These are phyloP conservation scores for Hyaloscypha bicolor DNA, from an alignment of 495 filamentous ascomycete species.

Conservation along the genomic window DNA sequence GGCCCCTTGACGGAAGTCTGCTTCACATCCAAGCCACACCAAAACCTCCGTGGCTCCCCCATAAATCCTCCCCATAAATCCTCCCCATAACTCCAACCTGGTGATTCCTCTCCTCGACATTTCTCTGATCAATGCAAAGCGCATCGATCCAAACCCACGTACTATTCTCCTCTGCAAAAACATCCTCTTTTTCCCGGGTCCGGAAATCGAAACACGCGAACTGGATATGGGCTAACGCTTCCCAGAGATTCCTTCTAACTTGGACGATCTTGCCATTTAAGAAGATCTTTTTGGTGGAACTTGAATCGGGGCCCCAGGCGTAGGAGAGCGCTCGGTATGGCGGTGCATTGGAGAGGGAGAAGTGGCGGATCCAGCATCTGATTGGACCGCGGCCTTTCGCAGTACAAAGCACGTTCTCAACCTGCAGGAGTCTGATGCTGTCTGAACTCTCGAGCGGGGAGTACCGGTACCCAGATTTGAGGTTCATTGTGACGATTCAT, in stretches of 20 bases:
- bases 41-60: background rate
- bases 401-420: background rate
- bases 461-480: background rate
- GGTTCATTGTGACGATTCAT: background rate
- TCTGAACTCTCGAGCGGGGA: background rate
- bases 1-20: background rate
- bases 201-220: background rate
- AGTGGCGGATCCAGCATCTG: background rate
- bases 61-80: slow-evolving; percentile 2
- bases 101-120: background rate
- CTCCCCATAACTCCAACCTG: background rate
- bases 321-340: background rate
- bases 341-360: background rate
- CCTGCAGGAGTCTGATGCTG: background rate
- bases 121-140: background rate
- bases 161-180: background rate
- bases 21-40: slow-evolving; percentile 4
- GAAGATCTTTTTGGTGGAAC: background rate
- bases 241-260: slow-evolving; percentile 1
- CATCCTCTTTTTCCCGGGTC: background rate
- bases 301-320: background rate
- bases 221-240: background rate
- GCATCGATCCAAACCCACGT: slow-evolving; percentile 1
- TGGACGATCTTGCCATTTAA: background rate
- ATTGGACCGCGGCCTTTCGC: background rate